Conservation (phyloP, 768 basidiomycete species). For the Hygrophoropsis aurantiaca region DNA sequence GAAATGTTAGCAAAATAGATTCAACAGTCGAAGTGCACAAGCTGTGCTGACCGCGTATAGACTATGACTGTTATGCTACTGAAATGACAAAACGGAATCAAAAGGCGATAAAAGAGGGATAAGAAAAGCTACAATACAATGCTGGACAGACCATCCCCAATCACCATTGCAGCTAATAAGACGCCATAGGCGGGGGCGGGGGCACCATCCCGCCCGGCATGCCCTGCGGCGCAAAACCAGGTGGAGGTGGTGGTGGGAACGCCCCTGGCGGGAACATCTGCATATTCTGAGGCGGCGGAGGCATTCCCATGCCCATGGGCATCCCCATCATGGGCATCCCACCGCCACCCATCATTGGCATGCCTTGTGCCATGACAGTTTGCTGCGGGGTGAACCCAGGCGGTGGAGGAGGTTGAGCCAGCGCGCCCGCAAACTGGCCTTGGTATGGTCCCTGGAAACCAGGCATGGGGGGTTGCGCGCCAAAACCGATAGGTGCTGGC, state of each 20-base stretch:
- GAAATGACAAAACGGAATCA: too few relatives aligned
- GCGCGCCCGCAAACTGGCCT: slow-evolving; percentile 91
- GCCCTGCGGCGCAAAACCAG: slow-evolving; percentile 55
- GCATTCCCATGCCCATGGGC: slow-evolving; percentile 38
- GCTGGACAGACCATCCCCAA: too few relatives aligned
- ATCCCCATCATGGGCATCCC: slow-evolving; percentile 29
- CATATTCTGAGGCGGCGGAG: slow-evolving; percentile 39
- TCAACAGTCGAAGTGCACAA: too few relatives aligned
- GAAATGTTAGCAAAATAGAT: too few relatives aligned
- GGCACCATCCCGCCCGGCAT: slow-evolving; percentile 44
- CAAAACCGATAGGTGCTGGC: slow-evolving; percentile 71
- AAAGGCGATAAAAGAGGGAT: too few relatives aligned
- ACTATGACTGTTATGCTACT: too few relatives aligned
- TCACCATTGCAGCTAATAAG: slow-evolving; percentile 22
- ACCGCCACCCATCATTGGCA: slow-evolving; percentile 37
- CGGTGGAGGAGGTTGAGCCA: slow-evolving; percentile 81
- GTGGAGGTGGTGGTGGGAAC: slow-evolving; percentile 64
- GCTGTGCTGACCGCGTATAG: too few relatives aligned
- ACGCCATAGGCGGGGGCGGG: slow-evolving; percentile 44
- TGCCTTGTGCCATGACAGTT: slow-evolving; percentile 51
- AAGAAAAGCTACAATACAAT: too few relatives aligned
- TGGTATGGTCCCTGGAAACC: slow-evolving; percentile 78
- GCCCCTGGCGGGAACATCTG: slow-evolving; percentile 45
- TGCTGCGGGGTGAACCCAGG: slow-evolving; percentile 78
- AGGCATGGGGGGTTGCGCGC: slow-evolving; percentile 62